Base-by-base conservation (phyloP, 768 basidiomycete genomes). In the Leccinum barrowsii region DNA sequence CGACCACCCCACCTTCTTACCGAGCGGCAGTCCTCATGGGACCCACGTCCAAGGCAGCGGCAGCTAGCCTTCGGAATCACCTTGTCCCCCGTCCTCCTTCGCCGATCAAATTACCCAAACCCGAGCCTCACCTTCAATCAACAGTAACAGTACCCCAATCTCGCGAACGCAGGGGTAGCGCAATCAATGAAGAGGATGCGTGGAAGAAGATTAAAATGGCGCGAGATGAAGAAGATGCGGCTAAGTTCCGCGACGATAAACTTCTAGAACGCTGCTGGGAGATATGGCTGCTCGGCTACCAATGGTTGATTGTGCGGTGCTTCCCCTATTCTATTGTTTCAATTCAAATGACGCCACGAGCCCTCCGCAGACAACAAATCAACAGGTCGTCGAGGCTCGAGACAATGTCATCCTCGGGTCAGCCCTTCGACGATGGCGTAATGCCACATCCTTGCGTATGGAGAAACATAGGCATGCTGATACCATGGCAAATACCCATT, bases 151-250 rank as follows among this genome's bases (percentile, higher is more conserved):
- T 60, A 55, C 59, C 62, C 50, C 65, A 65, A 59, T 57, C 64
- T 21, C 70, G 77, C 50, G 78, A 76, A 60, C 77, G 78, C 26
- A 80, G 74, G 62, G 79, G 76, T 12, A 82, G 76, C 62, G 74
- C 78, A n/a, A 71, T 85, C 19, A 85, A 88, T 64, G 83, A 87
- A 66, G 83, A 87, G 55, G 86, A 89, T 57, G 86, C 86, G 0
- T 93, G 90, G 89, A 85, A 85, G 63, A 89, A 85, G 61, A 85
- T 91, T 34, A 79, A 81, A 66, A 82, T 87, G 78, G 79, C 82
- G 49, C 82, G 83, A 64, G 84, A 90, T 62, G 86, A 92, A 66
- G 76, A 80, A 63, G 81, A 84, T 28, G 92, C 92, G 19, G 89
- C 86, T 69, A 76, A 77, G 56, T 92, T 86, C 70, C 78, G 86